A percentile compares a stretch with the other conserved stretches of the same genome.
phyloP scores from a whole-genome alignment of 2,329 filamentous ascomycete species.

The Penicillium italicum region DNA sequence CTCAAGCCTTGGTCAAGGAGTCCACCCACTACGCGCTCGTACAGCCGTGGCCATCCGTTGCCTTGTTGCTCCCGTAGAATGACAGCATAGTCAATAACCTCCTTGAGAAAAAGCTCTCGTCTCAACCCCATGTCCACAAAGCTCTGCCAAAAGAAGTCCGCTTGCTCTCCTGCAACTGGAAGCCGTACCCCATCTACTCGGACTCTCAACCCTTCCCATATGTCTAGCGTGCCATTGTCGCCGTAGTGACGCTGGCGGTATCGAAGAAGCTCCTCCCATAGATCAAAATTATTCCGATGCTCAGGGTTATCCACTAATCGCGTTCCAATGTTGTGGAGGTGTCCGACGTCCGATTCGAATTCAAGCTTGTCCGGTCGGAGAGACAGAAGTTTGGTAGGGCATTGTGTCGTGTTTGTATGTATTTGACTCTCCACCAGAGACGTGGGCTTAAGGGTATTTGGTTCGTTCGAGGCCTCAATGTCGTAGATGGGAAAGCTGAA shows the following conservation, averaged over 20 bases:
- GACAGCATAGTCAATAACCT: conserved; percentile 38
- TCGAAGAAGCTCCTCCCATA: conserved; percentile 46
- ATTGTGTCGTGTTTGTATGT: neutral
- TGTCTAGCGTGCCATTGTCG: conserved; percentile 39
- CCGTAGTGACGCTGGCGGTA: conserved; percentile 45
- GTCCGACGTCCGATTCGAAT: conserved; percentile 43
- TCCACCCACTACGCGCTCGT: conserved; percentile 38
- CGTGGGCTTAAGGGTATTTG: neutral
- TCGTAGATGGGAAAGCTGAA: conserved; percentile 29
- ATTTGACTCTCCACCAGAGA: neutral
- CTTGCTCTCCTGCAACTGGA: conserved; percentile 36
- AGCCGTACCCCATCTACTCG: conserved; percentile 32
- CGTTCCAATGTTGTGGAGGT: conserved; percentile 32
- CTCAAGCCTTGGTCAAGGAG: conserved; percentile 31
- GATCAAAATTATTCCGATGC: conserved; percentile 35
- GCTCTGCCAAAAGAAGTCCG: conserved; percentile 43
- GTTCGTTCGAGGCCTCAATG: conserved; percentile 21
- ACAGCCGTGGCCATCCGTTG: conserved; percentile 36
- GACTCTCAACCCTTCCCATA: conserved; percentile 40
- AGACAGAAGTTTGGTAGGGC: conserved; percentile 16
- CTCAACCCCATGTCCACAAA: conserved; percentile 39
- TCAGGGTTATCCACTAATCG: conserved; percentile 38
- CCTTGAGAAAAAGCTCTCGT: conserved; percentile 31
- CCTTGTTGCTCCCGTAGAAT: conserved; percentile 41
- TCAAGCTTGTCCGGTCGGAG: conserved; percentile 37